Evolutionary conservation across 495 filamentous ascomycete genomes (phyloP), one percentile per base, ranked within the genome.

Genomic region (Tuber umbilicatum): DNA sequence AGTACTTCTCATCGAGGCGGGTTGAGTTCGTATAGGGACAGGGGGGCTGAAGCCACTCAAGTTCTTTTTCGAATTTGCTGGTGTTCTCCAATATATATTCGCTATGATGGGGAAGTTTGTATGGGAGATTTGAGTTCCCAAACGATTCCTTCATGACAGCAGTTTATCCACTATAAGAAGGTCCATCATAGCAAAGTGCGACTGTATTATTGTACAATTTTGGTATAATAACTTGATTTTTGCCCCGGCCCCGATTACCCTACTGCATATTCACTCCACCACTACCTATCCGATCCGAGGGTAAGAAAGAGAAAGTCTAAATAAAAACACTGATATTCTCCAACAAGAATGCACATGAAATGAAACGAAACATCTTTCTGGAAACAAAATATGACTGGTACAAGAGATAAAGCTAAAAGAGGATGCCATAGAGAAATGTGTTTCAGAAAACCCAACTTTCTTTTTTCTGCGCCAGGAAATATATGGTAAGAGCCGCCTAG

Each of bases 271-370:
- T 45, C 16, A 50, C 45, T 50, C 45, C 45, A 50, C 45, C 21
- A 9, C 45, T 50, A 5, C 45, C 4, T 27, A 35, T 35, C 55
- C 27, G 9, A 35, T 64, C 55, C 12, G 55, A 64, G 14, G 0
- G 55, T 17, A 35, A 64, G 55, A 35, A 35, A 50, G 12, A 60
- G 35, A 17, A 64, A 35, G 55, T 64, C 55, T 64, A 64, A 35
- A 35, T 64, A 64, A 64, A 64, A 64, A 64, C 27, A 14, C 55
- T 64, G 7, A 31, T 60, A 60, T 27, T 64, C 55, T 64, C 27
- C 31, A 64, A 64, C 55, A 64, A 64, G 55, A 64, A 64, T 64
- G 55, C 55, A 64, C 27, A 35, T 35, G 55, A 64, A 64, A 64
- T 64, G 55, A 64, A 64, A 64, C 27, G 5, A 35, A 31, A 60